Base-by-base conservation (phyloP, 2,329 filamentous ascomycete species). In the Chalara sp. region DNA sequence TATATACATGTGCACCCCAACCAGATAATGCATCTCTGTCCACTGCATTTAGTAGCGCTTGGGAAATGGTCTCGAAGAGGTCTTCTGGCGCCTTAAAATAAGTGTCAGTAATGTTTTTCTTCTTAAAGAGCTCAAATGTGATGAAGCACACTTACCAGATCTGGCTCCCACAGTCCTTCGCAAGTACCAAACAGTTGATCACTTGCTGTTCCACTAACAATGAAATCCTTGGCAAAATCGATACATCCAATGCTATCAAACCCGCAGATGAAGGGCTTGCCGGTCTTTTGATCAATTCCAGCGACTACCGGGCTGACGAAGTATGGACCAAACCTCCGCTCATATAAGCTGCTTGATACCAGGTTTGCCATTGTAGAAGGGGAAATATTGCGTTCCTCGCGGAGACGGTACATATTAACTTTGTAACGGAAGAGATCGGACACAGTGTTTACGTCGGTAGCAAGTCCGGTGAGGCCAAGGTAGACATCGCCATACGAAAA, bases 181-280 rank as follows among this genome's bases (percentile, higher is more conserved):
- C 93, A 99, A 72, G 95, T 99, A 76, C 93, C 93, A 75, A 96
- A 99, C 64, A 99, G 77, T 79, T 99, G 93, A 70, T 99, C 92
- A 63, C 87, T 92, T 48, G 93, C 93, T 30, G 93, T 99, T 54
- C 93, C 93, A 62, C 86, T 89, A 61, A 99, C 93, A 68, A 99
- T 97, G 70, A 99, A 99, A 75, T 99, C 93, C 79, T 96, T 96
- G 58, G 93, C 93, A 72, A 96, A 96, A 74, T 99, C 93, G 71
- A 99, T 99, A 73, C 93, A 99, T 61, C 93, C 93, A 71, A 99
- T 99, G 70, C 87, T 95, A 76, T 99, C 93, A 69, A 99, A 99
- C 12, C 93, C 93, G 72, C 93, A 99, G 72, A 99, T 96, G 72
- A 97, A 99, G 11, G 93, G 93, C 77, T 91, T 85, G 54, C 89